Percentiles rank a stretch among this genome's conserved stretches.
Conservation (phyloP, 2,329 filamentous ascomycete species). For the Bipolaris gigantea region DNA sequence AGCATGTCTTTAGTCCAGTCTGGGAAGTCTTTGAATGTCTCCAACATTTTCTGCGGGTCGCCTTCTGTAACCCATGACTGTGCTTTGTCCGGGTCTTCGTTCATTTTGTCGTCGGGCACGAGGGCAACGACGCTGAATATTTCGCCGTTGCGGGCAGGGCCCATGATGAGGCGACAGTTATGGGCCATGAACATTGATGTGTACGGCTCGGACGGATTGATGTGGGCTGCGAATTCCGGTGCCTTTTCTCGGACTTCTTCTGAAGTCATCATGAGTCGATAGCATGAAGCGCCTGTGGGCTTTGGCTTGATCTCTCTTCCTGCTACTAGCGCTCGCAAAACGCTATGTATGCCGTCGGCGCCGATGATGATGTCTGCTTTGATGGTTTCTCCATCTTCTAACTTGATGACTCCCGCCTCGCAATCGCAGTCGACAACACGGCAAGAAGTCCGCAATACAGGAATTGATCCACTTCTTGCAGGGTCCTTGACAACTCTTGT, state of each 20-base stretch:
- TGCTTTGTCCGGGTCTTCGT: constrained; percentile 43
- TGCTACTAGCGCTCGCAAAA: constrained; percentile 26
- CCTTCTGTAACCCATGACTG: constrained; percentile 48
- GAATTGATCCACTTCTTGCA: constrained; percentile 34
- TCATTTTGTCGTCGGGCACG: constrained; percentile 50
- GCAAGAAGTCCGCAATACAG: constrained; percentile 46
- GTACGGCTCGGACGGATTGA: constrained; percentile 45
- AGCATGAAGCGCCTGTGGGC: constrained; percentile 46
- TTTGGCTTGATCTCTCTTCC: constrained; percentile 23
- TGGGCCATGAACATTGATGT: constrained; percentile 54
- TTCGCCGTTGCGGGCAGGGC: constrained; percentile 47
- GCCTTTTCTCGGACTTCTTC: constrained; percentile 23
- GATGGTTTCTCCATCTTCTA: constrained; percentile 49
- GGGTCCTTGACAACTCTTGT: constrained; percentile 48
- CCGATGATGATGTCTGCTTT: constrained; percentile 56
- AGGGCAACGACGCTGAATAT: constrained; percentile 51
- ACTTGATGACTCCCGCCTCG: constrained; percentile 45
- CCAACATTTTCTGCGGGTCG: constrained; percentile 42
- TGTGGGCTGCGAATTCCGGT: constrained; percentile 26
- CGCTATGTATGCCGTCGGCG: constrained; percentile 55
- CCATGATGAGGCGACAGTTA: constrained; percentile 50
- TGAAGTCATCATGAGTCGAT: constrained; percentile 42
- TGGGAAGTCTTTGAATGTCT: constrained; percentile 49
- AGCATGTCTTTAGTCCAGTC: constrained; percentile 46
- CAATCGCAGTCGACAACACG: constrained; percentile 49